A percentile compares a stretch with the other conserved stretches of the same genome.
phyloP scores from a whole-genome alignment of 2,329 filamentous ascomycete species.

The Phaeosphaeriaceae sp. region DNA sequence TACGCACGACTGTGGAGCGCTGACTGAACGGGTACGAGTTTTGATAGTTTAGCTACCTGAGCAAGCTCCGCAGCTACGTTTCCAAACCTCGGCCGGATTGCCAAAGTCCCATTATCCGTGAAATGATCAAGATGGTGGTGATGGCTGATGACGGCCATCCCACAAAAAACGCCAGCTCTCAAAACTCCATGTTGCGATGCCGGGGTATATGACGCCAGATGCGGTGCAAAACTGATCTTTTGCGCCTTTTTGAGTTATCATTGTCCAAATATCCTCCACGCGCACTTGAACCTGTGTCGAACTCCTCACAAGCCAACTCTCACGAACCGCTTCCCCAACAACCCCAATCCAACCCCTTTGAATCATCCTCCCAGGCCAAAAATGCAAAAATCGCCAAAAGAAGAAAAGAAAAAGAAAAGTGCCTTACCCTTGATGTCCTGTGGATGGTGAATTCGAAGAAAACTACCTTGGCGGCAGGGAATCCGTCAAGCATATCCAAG shows the following conservation, averaged over 20 bases:
- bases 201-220: conserved; percentile 8
- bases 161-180: background rate
- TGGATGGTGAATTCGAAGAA: background rate
- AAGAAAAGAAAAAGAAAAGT: background rate
- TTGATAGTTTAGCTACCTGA: background rate
- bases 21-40: conserved; percentile 1
- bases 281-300: background rate
- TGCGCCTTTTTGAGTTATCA: background rate
- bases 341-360: background rate
- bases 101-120: background rate
- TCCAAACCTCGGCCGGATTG: background rate
- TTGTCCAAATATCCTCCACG: background rate
- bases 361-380: background rate
- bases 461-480: too few relatives aligned
- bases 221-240: background rate
- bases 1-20: background rate
- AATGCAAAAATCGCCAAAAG: background rate
- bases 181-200: background rate
- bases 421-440: background rate
- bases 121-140: background rate
- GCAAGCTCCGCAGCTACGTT: background rate
- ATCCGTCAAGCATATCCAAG: background rate
- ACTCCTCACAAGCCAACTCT: background rate
- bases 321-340: background rate
- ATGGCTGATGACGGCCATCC: background rate